These are phyloP conservation scores for Hypholoma fasciculare DNA, from an alignment of 768 basidiomycete genomes.

Conservation along the genomic window DNA sequence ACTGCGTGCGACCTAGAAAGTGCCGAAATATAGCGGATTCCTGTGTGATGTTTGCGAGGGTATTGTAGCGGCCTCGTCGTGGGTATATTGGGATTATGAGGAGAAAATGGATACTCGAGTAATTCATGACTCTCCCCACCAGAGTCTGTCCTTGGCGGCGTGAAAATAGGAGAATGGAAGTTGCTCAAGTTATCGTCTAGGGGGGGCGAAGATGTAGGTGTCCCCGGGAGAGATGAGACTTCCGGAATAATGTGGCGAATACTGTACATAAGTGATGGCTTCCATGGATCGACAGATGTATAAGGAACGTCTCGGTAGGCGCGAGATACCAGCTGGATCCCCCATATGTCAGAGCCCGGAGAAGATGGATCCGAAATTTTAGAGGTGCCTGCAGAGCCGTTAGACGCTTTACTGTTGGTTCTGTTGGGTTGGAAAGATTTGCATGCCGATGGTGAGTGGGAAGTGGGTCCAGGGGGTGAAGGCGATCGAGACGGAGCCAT, in stretches of 20 bases:
- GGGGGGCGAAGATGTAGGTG: neutral
- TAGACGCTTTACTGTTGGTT: neutral
- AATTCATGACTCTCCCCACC: neutral
- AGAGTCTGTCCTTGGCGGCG: too few relatives aligned
- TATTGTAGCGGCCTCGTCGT: neutral
- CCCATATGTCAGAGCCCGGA: neutral
- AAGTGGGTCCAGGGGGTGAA: neutral
- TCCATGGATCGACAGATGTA: constrained; percentile 11
- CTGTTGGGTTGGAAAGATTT: neutral
- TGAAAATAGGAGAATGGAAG: neutral
- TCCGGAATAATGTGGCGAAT: constrained; percentile 5
- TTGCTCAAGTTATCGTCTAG: neutral
- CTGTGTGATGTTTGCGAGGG: neutral
- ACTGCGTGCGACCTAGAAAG: neutral
- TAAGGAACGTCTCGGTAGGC: constrained; percentile 5
- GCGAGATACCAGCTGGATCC: neutral
- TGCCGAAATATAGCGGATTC: neutral
- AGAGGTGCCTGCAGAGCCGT: neutral
- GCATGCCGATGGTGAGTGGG: neutral
- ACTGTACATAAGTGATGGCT: constrained; percentile 9
- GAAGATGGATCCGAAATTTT: neutral
- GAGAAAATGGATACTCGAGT: neutral
- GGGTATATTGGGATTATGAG: neutral
- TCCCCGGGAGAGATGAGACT: neutral
- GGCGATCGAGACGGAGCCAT: too few relatives aligned